Evolutionary conservation across 257 asterid species (phyloP).

Genomic region (Dorcoceras hygrometricum): DNA sequence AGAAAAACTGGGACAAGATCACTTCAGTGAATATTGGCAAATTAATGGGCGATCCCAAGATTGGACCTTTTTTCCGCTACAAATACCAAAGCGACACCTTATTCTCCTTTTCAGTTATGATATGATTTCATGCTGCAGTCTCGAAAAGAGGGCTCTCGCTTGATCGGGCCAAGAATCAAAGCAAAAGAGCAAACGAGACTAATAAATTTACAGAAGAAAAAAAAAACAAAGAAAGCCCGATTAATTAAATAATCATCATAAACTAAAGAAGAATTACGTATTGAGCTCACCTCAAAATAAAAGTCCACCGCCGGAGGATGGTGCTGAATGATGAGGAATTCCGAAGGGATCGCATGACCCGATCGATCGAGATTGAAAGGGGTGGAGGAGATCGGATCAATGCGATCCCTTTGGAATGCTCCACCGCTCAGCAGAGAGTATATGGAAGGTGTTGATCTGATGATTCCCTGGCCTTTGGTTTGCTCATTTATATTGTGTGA

Average conservation of each 20-base stretch:
- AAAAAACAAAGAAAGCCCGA: too few relatives aligned
- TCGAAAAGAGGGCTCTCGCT: neutral
- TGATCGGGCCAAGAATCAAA: neutral
- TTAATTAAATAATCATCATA: too few relatives aligned
- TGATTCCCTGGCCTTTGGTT: neutral
- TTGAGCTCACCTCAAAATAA: too few relatives aligned
- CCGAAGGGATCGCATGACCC: conserved; percentile 1
- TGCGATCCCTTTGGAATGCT: conserved; percentile 3
- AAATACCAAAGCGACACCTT: neutral
- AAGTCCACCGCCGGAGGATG: neutral
- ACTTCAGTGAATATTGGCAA: neutral
- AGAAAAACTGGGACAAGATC: neutral
- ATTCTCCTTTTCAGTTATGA: neutral
- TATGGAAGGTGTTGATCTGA: neutral
- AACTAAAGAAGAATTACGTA: too few relatives aligned
- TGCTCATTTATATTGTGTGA: neutral
- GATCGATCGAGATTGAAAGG: too few relatives aligned
- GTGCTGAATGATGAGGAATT: neutral
- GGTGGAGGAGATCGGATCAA: neutral
- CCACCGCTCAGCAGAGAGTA: neutral
- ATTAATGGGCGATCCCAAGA: too few relatives aligned
- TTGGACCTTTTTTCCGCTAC: too few relatives aligned
- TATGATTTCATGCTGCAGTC: neutral
- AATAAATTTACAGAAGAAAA: too few relatives aligned
- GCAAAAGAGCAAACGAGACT: too few relatives aligned